Conservation (phyloP, 192 early-diverging fungal genomes). For the Linnemannia zychae region DNA sequence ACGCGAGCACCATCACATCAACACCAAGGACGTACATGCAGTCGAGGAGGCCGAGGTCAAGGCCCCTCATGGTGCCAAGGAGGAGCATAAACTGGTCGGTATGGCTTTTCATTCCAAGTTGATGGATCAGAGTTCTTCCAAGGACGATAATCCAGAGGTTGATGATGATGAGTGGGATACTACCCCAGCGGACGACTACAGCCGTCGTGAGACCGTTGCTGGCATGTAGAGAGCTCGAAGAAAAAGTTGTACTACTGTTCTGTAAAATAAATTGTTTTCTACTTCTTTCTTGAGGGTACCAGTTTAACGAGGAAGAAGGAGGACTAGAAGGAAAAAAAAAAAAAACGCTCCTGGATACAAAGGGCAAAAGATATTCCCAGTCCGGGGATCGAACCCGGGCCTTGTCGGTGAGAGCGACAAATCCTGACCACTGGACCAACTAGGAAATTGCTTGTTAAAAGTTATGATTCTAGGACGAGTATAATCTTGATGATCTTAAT, state of each 20-base stretch:
- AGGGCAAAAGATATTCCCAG: constrained; percentile 35
- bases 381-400: constrained; percentile 58
- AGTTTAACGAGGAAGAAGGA: neutral
- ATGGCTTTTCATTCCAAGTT: constrained; percentile 22
- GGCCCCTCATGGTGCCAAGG: constrained; percentile 10
- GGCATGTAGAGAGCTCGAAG: constrained; percentile 19
- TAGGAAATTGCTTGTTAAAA: constrained; percentile 13
- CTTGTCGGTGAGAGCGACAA: constrained; percentile 59
- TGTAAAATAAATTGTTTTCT: too few relatives aligned
- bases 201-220: constrained; percentile 33
- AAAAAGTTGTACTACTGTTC: neutral
- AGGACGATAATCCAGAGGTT: constrained; percentile 8
- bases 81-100: constrained; percentile 14
- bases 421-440: constrained; percentile 55
- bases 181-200: constrained; percentile 15
- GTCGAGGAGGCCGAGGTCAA: constrained; percentile 14
- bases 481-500: too few relatives aligned
- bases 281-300: too few relatives aligned
- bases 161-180: constrained; percentile 49
- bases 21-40: neutral
- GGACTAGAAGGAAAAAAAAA: neutral
- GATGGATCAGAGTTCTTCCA: constrained; percentile 8
- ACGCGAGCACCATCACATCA: neutral
- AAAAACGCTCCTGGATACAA: neutral
- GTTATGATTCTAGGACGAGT: neutral